Evolutionary conservation across 2,329 filamentous ascomycete genomes (phyloP).

Genomic region (Xylariaceae sp.): DNA sequence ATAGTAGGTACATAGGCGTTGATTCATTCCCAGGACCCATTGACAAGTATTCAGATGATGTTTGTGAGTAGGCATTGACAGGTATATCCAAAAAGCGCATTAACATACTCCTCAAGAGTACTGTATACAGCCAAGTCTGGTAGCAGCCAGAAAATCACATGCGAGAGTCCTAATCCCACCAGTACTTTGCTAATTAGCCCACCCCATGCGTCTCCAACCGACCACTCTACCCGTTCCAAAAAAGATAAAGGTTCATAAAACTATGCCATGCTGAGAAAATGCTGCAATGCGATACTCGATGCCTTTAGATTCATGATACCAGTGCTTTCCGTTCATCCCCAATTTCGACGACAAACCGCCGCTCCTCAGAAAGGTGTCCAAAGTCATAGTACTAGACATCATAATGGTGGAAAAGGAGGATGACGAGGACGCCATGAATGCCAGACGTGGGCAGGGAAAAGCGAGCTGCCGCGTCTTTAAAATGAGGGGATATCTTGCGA

Average conservation of each 20-base stretch:
- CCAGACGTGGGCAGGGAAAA: constrained; percentile 12
- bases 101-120: constrained; percentile 1
- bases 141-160: background rate
- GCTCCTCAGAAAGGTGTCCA: background rate
- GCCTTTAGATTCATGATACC: background rate
- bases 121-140: constrained; percentile 1
- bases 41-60: no score
- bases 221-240: background rate
- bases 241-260: background rate
- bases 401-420: constrained; percentile 3
- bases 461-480: constrained; percentile 12
- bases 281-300: background rate
- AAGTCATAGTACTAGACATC: background rate
- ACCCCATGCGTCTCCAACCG: no score
- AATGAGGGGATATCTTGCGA: constrained; percentile 20
- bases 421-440: constrained; percentile 18
- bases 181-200: background rate
- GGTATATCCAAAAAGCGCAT: background rate
- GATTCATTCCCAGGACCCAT: no score
- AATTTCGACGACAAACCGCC: background rate
- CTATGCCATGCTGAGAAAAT: constrained; percentile 1
- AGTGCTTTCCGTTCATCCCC: background rate
- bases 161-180: background rate
- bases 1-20: no score
- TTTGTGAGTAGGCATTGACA: no score